Conservation (phyloP, 768 basidiomycete genomes). For the Glaciozyma martinii region DNA sequence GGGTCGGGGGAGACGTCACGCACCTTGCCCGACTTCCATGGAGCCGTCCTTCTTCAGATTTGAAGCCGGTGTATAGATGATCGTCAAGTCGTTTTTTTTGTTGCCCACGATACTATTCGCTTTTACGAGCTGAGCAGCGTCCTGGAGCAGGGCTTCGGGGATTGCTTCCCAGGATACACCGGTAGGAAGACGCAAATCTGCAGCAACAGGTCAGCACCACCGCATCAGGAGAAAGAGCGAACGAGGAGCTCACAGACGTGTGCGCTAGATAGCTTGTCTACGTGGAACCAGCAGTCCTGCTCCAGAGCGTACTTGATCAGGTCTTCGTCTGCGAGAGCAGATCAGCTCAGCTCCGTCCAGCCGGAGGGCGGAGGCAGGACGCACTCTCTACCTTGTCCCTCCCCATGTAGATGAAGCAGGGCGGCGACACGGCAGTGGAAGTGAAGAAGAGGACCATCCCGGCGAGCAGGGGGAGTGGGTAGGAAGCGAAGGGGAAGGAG, state of each 20-base stretch:
- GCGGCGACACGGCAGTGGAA: not conserved
- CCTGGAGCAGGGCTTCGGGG: conserved; percentile 63
- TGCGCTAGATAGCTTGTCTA: conserved; percentile 56
- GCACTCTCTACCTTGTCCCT: conserved; percentile 91
- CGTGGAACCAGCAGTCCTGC: conserved; percentile 66
- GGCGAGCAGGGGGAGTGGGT: no score
- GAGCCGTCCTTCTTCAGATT: no score
- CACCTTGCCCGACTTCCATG: no score
- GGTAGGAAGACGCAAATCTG: conserved; percentile 75
- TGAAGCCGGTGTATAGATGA: conserved; percentile 78
- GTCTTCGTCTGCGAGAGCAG: conserved; percentile 70
- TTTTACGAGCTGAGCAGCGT: conserved; percentile 92
- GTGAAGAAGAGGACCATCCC: no score
- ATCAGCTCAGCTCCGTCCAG: not conserved
- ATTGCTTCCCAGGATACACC: conserved; percentile 81
- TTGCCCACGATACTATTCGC: conserved; percentile 42
- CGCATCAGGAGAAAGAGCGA: not conserved
- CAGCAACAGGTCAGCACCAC: conserved; percentile 70
- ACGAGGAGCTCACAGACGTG: conserved; percentile 5
- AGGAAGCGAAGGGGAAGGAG: no score
- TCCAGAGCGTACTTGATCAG: conserved; percentile 67
- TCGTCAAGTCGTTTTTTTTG: conserved; percentile 66
- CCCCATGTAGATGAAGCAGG: conserved; percentile 41
- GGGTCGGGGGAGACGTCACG: no score
- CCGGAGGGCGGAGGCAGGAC: conserved; percentile 35